Evolutionary conservation across 805 yeast species (phyloP), one percentile per base, ranked within the genome.

Genomic region (Candida yuanshanica): DNA sequence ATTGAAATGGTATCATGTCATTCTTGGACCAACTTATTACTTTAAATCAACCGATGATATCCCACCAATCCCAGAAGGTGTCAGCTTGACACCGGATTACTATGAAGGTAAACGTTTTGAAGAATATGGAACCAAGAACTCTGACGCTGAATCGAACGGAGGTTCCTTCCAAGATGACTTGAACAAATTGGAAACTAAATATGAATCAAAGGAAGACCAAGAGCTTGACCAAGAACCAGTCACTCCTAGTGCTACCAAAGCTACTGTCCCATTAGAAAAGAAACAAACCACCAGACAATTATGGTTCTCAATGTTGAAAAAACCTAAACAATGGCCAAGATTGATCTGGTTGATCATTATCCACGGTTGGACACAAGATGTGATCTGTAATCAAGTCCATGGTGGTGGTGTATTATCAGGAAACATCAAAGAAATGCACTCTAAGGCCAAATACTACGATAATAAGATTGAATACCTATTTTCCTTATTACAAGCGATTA

Each of bases 401-500:
- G 45, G 47, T 25, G 55, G 48, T 25, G 72, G 69, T 44, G 48
- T 56, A 31, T 62, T 79, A 42, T 59, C 76, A 23, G 73, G 72
- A 43, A 68, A 70, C 47, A 62, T 81, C 37, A 60, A 64, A 36
- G 60, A 53, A 20, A 67, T 81, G 72, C 85, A 81, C 59, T 49
- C 66, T 25, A 66, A 66, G 43, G 77, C 88, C 45, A 79, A 77
- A 60, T 77, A 71, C 53, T 83, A 83, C 62, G 85, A 81, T 58
- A 79, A 77, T 72, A 78, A 79, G 60, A 66, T 79, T 43, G 91
- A 83, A 63, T 79, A 72, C 59, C 61, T 83, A 48, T 83, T 75
- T 59, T 76, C 90, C 4, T 65, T 81, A 47, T 65, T 81, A 41
- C 91, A 83, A 63, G 81, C 78, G 39, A 62, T 82, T 47, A 82